phyloP scores from a whole-genome alignment of 73 alveolate species.

The Tetrahymena malaccensis region DNA sequence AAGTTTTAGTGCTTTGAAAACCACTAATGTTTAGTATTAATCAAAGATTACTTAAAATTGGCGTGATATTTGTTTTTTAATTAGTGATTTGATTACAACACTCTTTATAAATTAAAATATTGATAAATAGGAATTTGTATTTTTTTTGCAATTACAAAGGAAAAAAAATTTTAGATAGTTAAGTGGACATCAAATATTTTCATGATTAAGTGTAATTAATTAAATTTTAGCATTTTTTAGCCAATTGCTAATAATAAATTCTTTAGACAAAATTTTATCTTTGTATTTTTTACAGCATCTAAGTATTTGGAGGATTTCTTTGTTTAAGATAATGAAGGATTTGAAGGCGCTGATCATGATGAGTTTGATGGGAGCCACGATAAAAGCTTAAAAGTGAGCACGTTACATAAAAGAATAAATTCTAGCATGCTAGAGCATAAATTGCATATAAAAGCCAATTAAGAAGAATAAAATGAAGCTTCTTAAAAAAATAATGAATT shows the following conservation, averaged over 20 bases:
- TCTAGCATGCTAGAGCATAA: not conserved
- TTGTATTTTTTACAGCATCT: not conserved
- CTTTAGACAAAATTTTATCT: not conserved
- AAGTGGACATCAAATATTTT: not conserved
- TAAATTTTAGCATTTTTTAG: not conserved
- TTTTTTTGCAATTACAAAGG: not conserved
- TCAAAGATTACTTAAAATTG: not conserved
- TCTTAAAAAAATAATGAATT: not conserved
- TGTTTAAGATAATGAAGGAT: not conserved
- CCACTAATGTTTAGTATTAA: not conserved
- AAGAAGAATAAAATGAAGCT: not conserved
- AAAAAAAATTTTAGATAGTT: not conserved
- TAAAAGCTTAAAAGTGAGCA: not conserved
- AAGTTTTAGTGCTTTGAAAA: not conserved
- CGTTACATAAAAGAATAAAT: not conserved
- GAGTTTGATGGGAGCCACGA: not conserved
- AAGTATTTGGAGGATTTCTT: not conserved
- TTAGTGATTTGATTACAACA: not conserved
- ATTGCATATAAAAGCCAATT: not conserved
- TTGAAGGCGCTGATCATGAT: not conserved
- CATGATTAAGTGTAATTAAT: not conserved
- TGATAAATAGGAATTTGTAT: not conserved
- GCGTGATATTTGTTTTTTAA: not conserved
- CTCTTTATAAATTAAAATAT: not conserved
- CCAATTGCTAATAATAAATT: not conserved